These are phyloP conservation scores for Tricholoma saponaceum DNA, from an alignment of 768 basidiomycete genomes.

Conservation along the genomic window DNA sequence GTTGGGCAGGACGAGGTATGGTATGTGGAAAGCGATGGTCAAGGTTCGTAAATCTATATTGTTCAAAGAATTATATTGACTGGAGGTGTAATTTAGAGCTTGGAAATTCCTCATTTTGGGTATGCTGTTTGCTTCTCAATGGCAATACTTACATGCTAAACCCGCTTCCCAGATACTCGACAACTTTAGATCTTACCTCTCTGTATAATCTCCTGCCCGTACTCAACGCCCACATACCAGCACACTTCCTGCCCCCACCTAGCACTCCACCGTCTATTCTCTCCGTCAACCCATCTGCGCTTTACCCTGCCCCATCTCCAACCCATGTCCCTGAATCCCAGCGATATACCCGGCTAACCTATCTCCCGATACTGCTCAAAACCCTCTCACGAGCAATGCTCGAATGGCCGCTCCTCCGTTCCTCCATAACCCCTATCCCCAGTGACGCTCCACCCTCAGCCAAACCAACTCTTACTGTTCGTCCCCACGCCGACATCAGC, in stretches of 20 bases:
- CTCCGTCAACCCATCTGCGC: slow-evolving; percentile 34
- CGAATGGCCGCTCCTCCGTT: slow-evolving; percentile 81
- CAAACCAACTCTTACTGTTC: slow-evolving; percentile 70
- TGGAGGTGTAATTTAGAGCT: slow-evolving; percentile 44
- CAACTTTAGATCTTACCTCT: slow-evolving; percentile 69
- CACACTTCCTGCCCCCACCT: slow-evolving; percentile 37
- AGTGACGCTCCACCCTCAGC: slow-evolving; percentile 14
- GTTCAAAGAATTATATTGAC: neutral
- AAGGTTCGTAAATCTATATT: slow-evolving; percentile 44
- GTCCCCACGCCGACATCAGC: slow-evolving; percentile 69
- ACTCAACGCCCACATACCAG: slow-evolving; percentile 68
- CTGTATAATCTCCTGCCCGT: slow-evolving; percentile 58
- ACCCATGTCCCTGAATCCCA: slow-evolving; percentile 45
- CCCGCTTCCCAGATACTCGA: slow-evolving; percentile 52
- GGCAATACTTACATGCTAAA: neutral
- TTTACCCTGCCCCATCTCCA: slow-evolving; percentile 35
- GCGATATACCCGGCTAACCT: slow-evolving; percentile 66
- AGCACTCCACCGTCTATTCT: slow-evolving; percentile 13
- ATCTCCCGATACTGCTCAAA: slow-evolving; percentile 82
- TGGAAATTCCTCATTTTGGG: slow-evolving; percentile 86
- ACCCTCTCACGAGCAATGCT: slow-evolving; percentile 75
- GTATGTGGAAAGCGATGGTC: slow-evolving; percentile 90
- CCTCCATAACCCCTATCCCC: slow-evolving; percentile 54
- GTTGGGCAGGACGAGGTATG: slow-evolving; percentile 69
- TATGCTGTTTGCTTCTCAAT: slow-evolving; percentile 24